A percentile compares a stretch with the other conserved stretches of the same genome.
Evolutionary conservation across 1,284 basidiomycete genomes (phyloP).

Genomic region (Violaceomyces palustris): DNA sequence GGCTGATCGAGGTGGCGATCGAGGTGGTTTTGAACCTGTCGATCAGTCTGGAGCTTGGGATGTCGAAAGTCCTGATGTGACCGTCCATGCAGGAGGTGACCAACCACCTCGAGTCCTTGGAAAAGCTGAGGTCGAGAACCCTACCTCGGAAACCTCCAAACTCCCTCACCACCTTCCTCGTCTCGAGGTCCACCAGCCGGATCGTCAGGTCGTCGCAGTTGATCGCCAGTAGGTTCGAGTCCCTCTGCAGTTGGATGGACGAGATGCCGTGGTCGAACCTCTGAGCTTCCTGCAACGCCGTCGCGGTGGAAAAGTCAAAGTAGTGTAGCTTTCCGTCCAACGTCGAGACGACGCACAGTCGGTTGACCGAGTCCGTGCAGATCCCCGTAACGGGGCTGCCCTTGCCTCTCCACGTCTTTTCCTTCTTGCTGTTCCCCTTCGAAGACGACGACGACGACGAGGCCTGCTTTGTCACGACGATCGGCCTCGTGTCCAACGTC

Average conservation of each 20-base stretch:
- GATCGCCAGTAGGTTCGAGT: constrained; percentile 77
- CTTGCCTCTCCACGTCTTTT: constrained; percentile 14
- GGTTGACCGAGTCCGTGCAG: constrained; percentile 79
- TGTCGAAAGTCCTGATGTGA: constrained; percentile 88
- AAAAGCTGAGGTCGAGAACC: constrained; percentile 60
- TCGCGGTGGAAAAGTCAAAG: constrained; percentile 87
- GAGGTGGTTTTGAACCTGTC: constrained; percentile 87
- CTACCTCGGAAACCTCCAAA: constrained; percentile 55
- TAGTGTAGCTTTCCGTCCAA: constrained; percentile 83
- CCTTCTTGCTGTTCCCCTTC: too few relatives aligned
- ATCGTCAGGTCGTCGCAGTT: constrained; percentile 80
- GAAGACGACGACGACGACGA: background rate
- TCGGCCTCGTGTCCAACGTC: constrained; percentile 33
- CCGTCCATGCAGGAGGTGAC: constrained; percentile 83
- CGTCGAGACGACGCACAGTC: constrained; percentile 73
- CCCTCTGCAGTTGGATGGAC: constrained; percentile 72
- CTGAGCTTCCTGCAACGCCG: constrained; percentile 63
- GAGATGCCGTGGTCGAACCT: constrained; percentile 66
- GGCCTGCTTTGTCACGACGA: background rate
- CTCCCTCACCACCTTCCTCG: constrained; percentile 77
- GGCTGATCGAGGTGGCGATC: constrained; percentile 81
- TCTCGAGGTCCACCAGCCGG: constrained; percentile 86
- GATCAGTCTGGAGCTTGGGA: constrained; percentile 85
- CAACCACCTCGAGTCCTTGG: constrained; percentile 89
- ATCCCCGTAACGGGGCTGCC: constrained; percentile 62